Evolutionary conservation across 208 protist species (phyloP).

Genomic region (Leishmania amazonensis): DNA sequence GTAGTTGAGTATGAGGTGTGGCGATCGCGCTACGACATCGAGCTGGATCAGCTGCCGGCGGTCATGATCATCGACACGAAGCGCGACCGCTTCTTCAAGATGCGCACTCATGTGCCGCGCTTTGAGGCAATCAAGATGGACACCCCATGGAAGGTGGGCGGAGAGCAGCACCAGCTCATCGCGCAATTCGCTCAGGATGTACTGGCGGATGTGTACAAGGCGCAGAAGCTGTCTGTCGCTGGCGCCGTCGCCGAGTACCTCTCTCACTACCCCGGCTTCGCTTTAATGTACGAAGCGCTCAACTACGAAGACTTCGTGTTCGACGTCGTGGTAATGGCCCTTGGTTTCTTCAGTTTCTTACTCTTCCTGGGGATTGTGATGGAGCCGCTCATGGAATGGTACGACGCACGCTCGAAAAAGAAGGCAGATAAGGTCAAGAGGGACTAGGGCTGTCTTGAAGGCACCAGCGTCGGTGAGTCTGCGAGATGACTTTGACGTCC

Average conservation of each 20-base stretch:
- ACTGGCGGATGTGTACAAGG: conserved; percentile 43
- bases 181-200: conserved; percentile 62
- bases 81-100: conserved; percentile 70
- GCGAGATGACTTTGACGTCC: conserved; percentile 5
- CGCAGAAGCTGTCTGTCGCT: conserved; percentile 63
- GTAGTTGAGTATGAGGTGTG: conserved; percentile 46
- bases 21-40: conserved; percentile 63
- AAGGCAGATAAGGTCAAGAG: conserved; percentile 39
- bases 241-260: conserved; percentile 64
- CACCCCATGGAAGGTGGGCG: conserved; percentile 65
- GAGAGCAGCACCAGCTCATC: conserved; percentile 64
- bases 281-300: conserved; percentile 47
- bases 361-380: conserved; percentile 58
- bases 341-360: conserved; percentile 68
- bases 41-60: conserved; percentile 60
- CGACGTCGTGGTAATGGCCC: conserved; percentile 49
- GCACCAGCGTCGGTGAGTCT: background rate
- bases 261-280: conserved; percentile 49
- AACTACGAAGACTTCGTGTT: conserved; percentile 80
- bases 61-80: conserved; percentile 77
- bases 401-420: conserved; percentile 31
- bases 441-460: conserved; percentile 16
- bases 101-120: conserved; percentile 49
- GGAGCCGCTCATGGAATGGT: conserved; percentile 62
- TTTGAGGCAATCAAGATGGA: conserved; percentile 72